These are phyloP conservation scores for Thelonectria discophora DNA, from an alignment of 2,329 filamentous ascomycete species.

Conservation along the genomic window DNA sequence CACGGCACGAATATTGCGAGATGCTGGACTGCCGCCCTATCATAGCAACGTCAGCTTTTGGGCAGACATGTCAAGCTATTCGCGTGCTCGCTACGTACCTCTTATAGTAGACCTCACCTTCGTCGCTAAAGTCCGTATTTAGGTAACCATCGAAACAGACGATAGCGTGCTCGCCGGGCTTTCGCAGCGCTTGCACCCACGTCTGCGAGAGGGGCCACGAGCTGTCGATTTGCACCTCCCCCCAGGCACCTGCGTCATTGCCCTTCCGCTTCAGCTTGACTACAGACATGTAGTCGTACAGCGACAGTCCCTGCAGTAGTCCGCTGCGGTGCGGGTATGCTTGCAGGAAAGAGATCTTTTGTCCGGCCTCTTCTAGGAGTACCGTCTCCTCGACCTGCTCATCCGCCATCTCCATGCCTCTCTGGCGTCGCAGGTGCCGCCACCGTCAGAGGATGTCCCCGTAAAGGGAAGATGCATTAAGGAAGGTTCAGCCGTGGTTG, in stretches of 20 bases:
- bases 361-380: not conserved
- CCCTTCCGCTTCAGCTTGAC: not conserved
- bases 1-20: not conserved
- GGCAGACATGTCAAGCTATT: not conserved
- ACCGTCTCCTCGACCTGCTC: not conserved
- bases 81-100: not conserved
- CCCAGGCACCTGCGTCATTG: not conserved
- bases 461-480: not conserved
- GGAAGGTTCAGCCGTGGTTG: not conserved
- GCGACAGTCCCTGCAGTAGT: not conserved
- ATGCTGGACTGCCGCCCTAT: not conserved
- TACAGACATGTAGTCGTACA: conserved; percentile 1
- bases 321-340: not conserved
- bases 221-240: not conserved
- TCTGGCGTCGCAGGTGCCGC: not conserved
- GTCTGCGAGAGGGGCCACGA: not conserved
- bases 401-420: not conserved
- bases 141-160: not conserved
- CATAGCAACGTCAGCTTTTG: too few species aligned
- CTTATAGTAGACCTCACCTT: not conserved
- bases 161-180: not conserved
- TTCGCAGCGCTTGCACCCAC: not conserved
- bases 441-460: not conserved
- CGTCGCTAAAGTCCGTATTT: not conserved
- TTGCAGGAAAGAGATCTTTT: not conserved